Percentiles rank a stretch among this genome's conserved stretches.
These are phyloP conservation scores for Fusarium nodosum DNA, from an alignment of 2,329 filamentous ascomycete genomes.

Conservation along the genomic window DNA sequence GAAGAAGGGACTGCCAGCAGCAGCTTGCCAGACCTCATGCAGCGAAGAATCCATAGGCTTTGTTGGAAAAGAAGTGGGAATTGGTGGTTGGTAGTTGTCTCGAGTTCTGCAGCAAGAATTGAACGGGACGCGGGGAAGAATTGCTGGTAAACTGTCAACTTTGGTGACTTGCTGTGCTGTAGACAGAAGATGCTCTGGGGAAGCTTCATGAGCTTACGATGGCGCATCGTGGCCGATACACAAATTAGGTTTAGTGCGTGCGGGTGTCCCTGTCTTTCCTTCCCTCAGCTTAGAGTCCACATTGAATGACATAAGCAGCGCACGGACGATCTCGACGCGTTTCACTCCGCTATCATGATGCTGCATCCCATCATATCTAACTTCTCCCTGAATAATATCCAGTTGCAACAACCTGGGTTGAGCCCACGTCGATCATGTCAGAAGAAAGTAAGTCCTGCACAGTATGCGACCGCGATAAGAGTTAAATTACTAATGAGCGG, in stretches of 20 bases:
- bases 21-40: slow-evolving; percentile 93
- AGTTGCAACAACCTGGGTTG: slow-evolving; percentile 10
- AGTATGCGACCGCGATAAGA: neutral
- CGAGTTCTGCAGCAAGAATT: neutral
- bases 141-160: slow-evolving; percentile 16
- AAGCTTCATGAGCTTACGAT: slow-evolving; percentile 52
- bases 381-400: slow-evolving; percentile 27
- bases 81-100: neutral
- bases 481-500: slow-evolving; percentile 10
- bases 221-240: slow-evolving; percentile 54
- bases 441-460: slow-evolving; percentile 44
- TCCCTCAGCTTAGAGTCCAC: slow-evolving; percentile 4
- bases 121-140: slow-evolving; percentile 12
- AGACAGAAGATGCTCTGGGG: slow-evolving; percentile 44
- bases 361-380: slow-evolving; percentile 33
- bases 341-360: slow-evolving; percentile 46
- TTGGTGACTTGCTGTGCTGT: slow-evolving; percentile 33
- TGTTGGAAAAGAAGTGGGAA: slow-evolving; percentile 11
- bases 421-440: slow-evolving; percentile 36
- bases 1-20: slow-evolving; percentile 86
- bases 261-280: neutral
- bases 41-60: slow-evolving; percentile 82
- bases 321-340: slow-evolving; percentile 46
- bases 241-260: slow-evolving; percentile 52
- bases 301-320: slow-evolving; percentile 52